Percentiles rank a stretch among this genome's conserved stretches.
phyloP scores from a whole-genome alignment of 148 eudicot species.

The Euryodendron excelsum region DNA sequence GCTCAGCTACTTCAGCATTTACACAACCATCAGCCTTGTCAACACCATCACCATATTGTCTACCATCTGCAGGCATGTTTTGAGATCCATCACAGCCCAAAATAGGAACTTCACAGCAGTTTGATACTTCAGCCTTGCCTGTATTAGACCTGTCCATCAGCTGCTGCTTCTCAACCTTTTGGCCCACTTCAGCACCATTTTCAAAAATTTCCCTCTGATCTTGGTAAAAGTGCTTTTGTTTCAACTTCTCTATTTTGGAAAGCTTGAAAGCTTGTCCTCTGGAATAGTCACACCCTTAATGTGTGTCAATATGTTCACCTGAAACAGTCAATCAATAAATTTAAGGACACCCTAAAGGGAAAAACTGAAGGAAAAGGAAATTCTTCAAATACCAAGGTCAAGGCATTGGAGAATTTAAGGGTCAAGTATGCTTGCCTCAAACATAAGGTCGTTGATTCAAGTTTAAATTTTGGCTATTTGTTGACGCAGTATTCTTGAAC shows the following conservation, averaged over 20 bases:
- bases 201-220: slow-evolving; percentile 47
- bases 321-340: neutral
- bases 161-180: slow-evolving; percentile 10
- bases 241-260: slow-evolving; percentile 27
- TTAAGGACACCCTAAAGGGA: neutral
- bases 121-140: neutral
- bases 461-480: neutral
- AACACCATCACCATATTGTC: neutral
- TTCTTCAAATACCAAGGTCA: neutral
- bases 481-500: neutral
- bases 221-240: slow-evolving; percentile 41
- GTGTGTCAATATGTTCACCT: slow-evolving; percentile 67
- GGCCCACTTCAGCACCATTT: too few species aligned
- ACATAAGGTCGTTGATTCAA: neutral
- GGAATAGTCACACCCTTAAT: slow-evolving; percentile 28
- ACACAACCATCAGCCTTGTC: too few species aligned
- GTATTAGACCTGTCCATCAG: neutral
- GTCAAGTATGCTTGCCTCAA: neutral
- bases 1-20: neutral
- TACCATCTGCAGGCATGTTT: neutral
- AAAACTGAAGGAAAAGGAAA: neutral
- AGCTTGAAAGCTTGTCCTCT: slow-evolving; percentile 20
- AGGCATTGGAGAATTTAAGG: neutral
- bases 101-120: too few species aligned
- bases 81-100: neutral